A percentile compares a stretch with the other conserved stretches of the same genome.
Conservation (phyloP, 148 eudicot genomes). For the Camellia lanceoleosa region DNA sequence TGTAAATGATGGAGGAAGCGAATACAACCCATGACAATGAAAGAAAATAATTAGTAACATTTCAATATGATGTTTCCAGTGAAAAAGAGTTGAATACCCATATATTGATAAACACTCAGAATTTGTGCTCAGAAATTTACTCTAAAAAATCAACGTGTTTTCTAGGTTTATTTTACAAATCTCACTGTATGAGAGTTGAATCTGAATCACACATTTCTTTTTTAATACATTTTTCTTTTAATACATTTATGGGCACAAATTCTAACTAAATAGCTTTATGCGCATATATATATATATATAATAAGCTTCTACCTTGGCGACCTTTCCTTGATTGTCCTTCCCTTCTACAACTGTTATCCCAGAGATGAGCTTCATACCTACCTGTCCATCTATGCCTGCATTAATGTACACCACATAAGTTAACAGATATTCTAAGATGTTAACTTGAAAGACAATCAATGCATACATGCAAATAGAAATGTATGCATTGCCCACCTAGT, state of each 20-base stretch:
- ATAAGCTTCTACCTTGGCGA: slow-evolving; percentile 70
- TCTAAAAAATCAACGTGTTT: no score
- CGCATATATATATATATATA: background rate
- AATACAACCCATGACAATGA: slow-evolving; percentile 10
- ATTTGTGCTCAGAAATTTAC: no score
- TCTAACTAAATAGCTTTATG: background rate
- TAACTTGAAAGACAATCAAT: background rate
- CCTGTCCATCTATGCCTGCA: slow-evolving; percentile 96
- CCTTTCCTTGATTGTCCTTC: slow-evolving; percentile 97
- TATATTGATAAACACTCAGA: background rate
- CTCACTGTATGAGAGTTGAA: no score
- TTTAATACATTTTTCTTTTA: background rate
- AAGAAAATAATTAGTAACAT: slow-evolving; percentile 23
- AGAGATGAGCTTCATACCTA: slow-evolving; percentile 85
- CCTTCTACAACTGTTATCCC: slow-evolving; percentile 96
- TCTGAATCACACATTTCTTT: no score
- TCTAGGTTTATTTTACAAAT: no score
- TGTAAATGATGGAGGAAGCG: slow-evolving; percentile 23
- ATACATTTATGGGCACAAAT: background rate
- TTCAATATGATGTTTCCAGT: background rate
- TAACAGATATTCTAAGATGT: background rate
- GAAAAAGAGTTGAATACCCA: background rate
- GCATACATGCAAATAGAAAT: background rate
- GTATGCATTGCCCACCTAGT: slow-evolving; percentile 51
- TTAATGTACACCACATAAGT: background rate